Percentiles rank a stretch among this genome's conserved stretches.
These are phyloP conservation scores for Beauveria sp. DNA, from an alignment of 2,329 filamentous ascomycete species.

Conservation along the genomic window DNA sequence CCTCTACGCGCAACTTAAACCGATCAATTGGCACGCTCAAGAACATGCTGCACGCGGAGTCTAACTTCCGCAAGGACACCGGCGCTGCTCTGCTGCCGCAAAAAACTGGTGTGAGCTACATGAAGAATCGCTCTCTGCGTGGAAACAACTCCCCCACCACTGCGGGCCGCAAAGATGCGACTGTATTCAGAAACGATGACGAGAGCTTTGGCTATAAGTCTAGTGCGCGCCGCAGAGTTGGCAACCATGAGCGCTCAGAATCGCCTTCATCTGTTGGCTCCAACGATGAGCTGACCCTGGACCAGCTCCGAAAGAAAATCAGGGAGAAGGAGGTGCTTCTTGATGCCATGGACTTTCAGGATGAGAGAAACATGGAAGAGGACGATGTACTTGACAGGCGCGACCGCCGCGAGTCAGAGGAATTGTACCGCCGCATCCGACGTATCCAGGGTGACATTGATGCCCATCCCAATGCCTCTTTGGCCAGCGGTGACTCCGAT, in stretches of 20 bases:
- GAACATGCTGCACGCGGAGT: conserved; percentile 79
- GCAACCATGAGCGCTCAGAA: conserved; percentile 66
- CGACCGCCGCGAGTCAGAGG: conserved; percentile 86
- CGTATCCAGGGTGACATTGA: conserved; percentile 94
- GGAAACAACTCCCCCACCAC: conserved; percentile 49
- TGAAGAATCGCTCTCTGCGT: conserved; percentile 91
- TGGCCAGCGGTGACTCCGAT: conserved; percentile 69
- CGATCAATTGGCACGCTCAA: conserved; percentile 92
- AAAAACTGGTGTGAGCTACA: conserved; percentile 94
- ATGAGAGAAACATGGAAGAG: conserved; percentile 82
- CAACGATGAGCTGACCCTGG: conserved; percentile 74
- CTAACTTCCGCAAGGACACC: conserved; percentile 78
- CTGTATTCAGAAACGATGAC: conserved; percentile 93
- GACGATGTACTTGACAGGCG: conserved; percentile 86
- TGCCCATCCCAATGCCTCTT: conserved; percentile 67
- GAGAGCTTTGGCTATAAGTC: conserved; percentile 89
- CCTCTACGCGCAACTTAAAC: conserved; percentile 87
- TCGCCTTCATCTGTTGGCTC: conserved; percentile 62
- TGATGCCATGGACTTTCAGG: conserved; percentile 93
- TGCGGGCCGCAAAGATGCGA: conserved; percentile 78
- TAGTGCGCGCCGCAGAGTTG: conserved; percentile 80
- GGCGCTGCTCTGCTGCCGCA: conserved; percentile 88
- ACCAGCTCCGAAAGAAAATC: conserved; percentile 87
- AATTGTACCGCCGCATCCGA: conserved; percentile 85
- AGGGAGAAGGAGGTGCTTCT: conserved; percentile 89